These are phyloP conservation scores for Botrytis galanthina DNA, from an alignment of 2,329 filamentous ascomycete species.

Conservation along the genomic window DNA sequence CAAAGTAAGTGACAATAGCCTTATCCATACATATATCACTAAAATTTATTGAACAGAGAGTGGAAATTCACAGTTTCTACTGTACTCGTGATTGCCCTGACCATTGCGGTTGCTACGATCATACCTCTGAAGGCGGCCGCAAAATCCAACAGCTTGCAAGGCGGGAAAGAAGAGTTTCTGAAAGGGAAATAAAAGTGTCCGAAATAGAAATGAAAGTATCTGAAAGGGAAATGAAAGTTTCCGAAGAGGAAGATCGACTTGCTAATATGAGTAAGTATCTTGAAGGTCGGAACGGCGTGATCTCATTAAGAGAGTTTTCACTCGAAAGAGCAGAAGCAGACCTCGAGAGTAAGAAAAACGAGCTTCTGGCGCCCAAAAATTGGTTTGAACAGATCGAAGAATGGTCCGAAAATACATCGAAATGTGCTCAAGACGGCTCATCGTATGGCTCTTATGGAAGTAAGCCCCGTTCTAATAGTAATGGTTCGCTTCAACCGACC, in stretches of 20 bases:
- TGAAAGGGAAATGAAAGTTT: not conserved
- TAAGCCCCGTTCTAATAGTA: not conserved
- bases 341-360: not conserved
- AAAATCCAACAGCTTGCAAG: not conserved
- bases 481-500: not conserved
- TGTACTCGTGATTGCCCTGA: not conserved
- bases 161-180: not conserved
- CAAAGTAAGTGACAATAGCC: not conserved
- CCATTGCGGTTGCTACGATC: not conserved
- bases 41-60: not conserved
- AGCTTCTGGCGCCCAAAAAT: not conserved
- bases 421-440: not conserved
- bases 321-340: not conserved
- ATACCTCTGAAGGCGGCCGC: no score
- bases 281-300: not conserved
- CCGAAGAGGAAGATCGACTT: not conserved
- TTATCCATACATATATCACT: not conserved
- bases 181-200: not conserved
- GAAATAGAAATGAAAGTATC: no score
- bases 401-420: not conserved
- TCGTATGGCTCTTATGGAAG: not conserved
- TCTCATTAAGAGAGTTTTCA: not conserved
- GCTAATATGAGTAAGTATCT: not conserved
- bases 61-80: fast-evolving
- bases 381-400: not conserved